phyloP scores from a whole-genome alignment of 139 green algal species.

The Coelastrella sp. region DNA sequence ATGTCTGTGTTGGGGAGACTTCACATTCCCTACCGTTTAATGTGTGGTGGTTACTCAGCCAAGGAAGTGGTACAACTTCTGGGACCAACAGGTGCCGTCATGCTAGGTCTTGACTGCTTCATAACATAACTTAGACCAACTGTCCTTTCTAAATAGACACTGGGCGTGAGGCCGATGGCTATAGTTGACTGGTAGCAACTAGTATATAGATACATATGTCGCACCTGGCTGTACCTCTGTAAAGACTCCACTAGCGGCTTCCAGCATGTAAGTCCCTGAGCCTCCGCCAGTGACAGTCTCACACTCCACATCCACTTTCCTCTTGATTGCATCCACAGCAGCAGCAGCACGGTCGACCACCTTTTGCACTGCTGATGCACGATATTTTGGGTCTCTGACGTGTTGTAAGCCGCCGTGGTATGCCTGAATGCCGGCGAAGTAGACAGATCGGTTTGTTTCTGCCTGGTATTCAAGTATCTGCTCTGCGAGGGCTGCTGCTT shows the following conservation, averaged over 20 bases:
- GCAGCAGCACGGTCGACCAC: conserved; percentile 36
- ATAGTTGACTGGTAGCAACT: neutral
- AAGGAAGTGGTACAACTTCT: no score
- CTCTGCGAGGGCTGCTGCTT: conserved; percentile 47
- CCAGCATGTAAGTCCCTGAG: conserved; percentile 52
- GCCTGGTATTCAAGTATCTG: neutral
- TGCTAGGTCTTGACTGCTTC: no score
- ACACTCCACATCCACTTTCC: conserved; percentile 19
- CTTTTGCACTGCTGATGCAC: conserved; percentile 36
- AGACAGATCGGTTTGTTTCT: neutral
- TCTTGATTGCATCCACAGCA: conserved; percentile 39
- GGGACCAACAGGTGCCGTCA: no score
- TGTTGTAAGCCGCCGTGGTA: conserved; percentile 69
- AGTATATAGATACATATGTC: neutral
- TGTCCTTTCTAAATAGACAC: no score
- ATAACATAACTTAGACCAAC: no score
- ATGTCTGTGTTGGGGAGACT: no score
- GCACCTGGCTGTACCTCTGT: conserved; percentile 63
- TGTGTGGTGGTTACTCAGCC: no score
- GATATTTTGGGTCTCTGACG: conserved; percentile 33
- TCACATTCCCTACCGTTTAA: no score
- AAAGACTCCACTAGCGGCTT: conserved; percentile 53
- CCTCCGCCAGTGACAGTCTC: conserved; percentile 56
- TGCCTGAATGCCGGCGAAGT: conserved; percentile 50
- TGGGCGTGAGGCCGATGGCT: neutral